Evolutionary conservation across 169 alveolate species (phyloP), one percentile per base, ranked within the genome.

Genomic region (Miamiensis avidus): DNA sequence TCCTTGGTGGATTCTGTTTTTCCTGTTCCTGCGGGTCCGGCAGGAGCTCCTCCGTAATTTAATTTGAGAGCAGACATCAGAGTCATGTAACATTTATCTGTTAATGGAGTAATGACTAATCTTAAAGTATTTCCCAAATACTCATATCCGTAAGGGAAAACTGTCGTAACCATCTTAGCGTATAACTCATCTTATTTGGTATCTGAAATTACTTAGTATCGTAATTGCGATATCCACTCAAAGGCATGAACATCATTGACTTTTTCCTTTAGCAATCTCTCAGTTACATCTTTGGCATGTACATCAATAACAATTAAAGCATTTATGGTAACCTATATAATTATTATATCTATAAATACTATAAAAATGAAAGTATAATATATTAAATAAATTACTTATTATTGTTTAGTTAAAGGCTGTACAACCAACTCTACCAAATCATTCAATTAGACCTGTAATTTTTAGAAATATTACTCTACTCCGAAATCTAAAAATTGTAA

Each of bases 281-380:
- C 93, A 74, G 97, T 98, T 16, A 97, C 98, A 89, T 97, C 99
- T 91, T 93, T 96, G 31, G 98, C 99, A 88, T 98, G 99, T 75
- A 98, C 99, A 93, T 98, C 99, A 72, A 97, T 95, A 34, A 97
- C 99, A 77, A 98, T 97, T 73, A 98, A 91, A 30, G 99, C 99
- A 31, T 98, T 98, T 73, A 98, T 91, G 74, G 98, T 95, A 31
- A 94, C 97, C 34, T n/a, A n/a, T n/a, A n/a, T n/a, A n/a, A n/a
- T n/a, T n/a, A n/a, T n/a, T n/a, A n/a, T n/a, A n/a, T n/a, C n/a
- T n/a, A n/a, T n/a, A n/a, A n/a, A n/a, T n/a, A n/a, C n/a, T n/a
- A n/a, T n/a, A n/a, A n/a, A n/a, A n/a, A n/a, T n/a, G n/a, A n/a
- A n/a, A n/a, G n/a, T n/a, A n/a, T n/a, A n/a, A n/a, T n/a, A n/a